Conservation (phyloP, 139 green algal species). For the Coelastrella sp. region DNA sequence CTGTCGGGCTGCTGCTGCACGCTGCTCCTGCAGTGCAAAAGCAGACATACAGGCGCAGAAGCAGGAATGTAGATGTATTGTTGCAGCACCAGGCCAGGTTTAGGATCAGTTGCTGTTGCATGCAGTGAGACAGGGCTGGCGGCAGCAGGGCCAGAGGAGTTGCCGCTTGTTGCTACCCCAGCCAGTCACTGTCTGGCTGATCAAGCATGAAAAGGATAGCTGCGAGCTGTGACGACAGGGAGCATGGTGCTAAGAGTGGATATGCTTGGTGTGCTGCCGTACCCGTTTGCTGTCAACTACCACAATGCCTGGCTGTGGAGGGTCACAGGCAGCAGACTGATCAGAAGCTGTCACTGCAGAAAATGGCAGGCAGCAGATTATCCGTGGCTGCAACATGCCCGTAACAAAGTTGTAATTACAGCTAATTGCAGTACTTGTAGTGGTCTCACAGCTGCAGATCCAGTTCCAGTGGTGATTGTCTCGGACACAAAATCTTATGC, state of each 20-base stretch:
- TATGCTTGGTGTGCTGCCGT: not conserved
- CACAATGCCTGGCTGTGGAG: not conserved
- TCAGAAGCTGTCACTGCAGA: not conserved
- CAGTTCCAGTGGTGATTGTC: too few relatives aligned
- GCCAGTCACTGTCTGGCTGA: not conserved
- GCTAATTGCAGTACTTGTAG: too few relatives aligned
- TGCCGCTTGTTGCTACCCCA: too few relatives aligned
- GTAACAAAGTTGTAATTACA: too few relatives aligned
- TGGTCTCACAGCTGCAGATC: too few relatives aligned
- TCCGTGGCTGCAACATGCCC: not conserved
- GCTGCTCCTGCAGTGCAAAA: conserved; percentile 4
- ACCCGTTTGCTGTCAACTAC: conserved; percentile 22
- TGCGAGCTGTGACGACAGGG: not conserved
- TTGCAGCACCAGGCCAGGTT: too few relatives aligned
- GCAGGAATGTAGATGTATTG: not conserved
- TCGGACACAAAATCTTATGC: too few relatives aligned
- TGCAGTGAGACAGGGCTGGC: not conserved
- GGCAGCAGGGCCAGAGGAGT: too few relatives aligned
- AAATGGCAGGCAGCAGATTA: not conserved
- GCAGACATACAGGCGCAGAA: not conserved
- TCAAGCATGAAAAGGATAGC: not conserved
- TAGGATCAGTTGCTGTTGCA: not conserved
- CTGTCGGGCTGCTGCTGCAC: not conserved
- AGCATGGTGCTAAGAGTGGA: too few relatives aligned
- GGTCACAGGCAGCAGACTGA: not conserved